These are phyloP conservation scores for Neocatenulostroma microsporum DNA, from an alignment of 2,329 filamentous ascomycete genomes.

Conservation along the genomic window DNA sequence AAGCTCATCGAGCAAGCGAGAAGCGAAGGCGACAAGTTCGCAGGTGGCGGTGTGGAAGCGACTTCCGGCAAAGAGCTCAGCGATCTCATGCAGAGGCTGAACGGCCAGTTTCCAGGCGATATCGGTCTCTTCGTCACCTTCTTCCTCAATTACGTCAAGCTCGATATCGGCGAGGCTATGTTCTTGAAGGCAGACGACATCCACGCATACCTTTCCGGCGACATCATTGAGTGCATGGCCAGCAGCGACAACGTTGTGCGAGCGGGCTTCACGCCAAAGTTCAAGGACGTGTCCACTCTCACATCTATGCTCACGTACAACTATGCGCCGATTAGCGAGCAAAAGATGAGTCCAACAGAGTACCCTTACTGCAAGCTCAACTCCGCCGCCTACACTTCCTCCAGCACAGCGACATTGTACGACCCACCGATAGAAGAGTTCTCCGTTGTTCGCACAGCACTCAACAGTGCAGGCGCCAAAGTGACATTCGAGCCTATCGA, in stretches of 20 bases:
- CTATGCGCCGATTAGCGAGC: constrained; percentile 87
- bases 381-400: constrained; percentile 69
- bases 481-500: constrained; percentile 80
- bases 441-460: constrained; percentile 70
- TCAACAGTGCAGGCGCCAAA: constrained; percentile 65
- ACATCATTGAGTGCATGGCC: constrained; percentile 99
- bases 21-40: constrained; percentile 63
- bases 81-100: constrained; percentile 66
- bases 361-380: constrained; percentile 84
- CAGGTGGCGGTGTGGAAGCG: constrained; percentile 60
- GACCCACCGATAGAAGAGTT: constrained; percentile 97
- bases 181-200: constrained; percentile 96
- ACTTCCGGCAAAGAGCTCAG: constrained; percentile 63
- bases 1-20: constrained; percentile 65
- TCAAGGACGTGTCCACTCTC: constrained; percentile 88
- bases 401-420: constrained; percentile 67
- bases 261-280: constrained; percentile 95
- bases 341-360: constrained; percentile 81
- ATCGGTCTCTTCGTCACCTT: constrained; percentile 93
- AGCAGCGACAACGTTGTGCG: constrained; percentile 98
- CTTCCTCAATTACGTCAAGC: constrained; percentile 90
- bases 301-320: constrained; percentile 90
- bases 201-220: constrained; percentile 85
- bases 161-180: constrained; percentile 84
- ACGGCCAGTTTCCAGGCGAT: constrained; percentile 79